These are phyloP conservation scores for Mycena galericulata DNA, from an alignment of 768 basidiomycete genomes.

Conservation along the genomic window DNA sequence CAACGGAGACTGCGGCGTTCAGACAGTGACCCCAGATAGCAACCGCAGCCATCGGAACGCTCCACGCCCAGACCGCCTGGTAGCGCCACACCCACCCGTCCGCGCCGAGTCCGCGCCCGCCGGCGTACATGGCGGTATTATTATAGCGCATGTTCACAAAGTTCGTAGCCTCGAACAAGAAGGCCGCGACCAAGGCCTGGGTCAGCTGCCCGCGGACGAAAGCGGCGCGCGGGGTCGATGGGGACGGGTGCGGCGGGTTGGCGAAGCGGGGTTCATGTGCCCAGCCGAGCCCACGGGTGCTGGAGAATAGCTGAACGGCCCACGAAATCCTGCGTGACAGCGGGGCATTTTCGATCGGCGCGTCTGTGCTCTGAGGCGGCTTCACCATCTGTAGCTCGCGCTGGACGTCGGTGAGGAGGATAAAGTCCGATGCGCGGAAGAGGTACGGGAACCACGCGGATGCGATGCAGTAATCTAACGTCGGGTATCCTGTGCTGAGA, in stretches of 20 bases:
- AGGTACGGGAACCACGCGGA: slow-evolving; percentile 15
- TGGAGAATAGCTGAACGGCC: slow-evolving; percentile 7
- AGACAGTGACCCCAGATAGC: not conserved
- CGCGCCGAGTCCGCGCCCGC: slow-evolving; percentile 21
- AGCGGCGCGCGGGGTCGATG: slow-evolving; percentile 12
- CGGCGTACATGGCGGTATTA: slow-evolving; percentile 21
- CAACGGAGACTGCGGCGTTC: slow-evolving; percentile 25
- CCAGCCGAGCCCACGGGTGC: slow-evolving; percentile 24
- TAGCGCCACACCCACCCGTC: slow-evolving; percentile 18
- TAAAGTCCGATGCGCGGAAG: slow-evolving; percentile 21
- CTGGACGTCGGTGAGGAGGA: slow-evolving; percentile 28
- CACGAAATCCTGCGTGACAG: slow-evolving; percentile 12
- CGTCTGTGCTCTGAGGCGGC: slow-evolving; percentile 16
- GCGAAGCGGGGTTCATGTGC: slow-evolving; percentile 23
- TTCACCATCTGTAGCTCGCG: slow-evolving; percentile 25
- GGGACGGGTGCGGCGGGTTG: slow-evolving; percentile 16
- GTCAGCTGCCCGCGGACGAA: slow-evolving; percentile 23
- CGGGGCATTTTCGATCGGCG: slow-evolving; percentile 15
- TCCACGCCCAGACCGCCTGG: slow-evolving; percentile 7
- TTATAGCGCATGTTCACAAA: slow-evolving; percentile 5
- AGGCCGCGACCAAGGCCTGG: not conserved
- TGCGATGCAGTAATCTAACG: slow-evolving; percentile 15
- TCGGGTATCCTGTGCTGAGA: slow-evolving; percentile 6
- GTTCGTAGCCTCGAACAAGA: slow-evolving; percentile 4
- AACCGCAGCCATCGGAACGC: slow-evolving; percentile 1